Evolutionary conservation across 1,284 basidiomycete genomes (phyloP).

Genomic region (Leccinum holopus): DNA sequence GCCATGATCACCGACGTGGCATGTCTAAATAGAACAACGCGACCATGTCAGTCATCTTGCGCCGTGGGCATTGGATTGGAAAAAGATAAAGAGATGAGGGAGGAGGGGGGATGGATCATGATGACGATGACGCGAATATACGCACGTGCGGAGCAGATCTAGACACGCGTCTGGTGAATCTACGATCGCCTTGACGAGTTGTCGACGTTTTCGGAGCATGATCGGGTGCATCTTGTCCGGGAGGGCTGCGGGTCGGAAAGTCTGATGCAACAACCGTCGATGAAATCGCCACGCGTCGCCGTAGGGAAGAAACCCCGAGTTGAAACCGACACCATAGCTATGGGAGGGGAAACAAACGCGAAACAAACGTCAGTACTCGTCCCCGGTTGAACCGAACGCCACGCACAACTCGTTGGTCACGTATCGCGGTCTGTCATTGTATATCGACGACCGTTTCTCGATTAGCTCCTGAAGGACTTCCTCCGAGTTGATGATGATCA

Average conservation of each 20-base stretch:
- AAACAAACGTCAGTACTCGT: not conserved
- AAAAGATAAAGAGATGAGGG: too few species aligned
- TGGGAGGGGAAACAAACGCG: too few species aligned
- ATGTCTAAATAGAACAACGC: not conserved
- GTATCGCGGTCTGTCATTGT: constrained; percentile 23
- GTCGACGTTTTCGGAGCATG: constrained; percentile 1
- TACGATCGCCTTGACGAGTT: constrained; percentile 5
- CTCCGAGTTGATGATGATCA: constrained; percentile 24
- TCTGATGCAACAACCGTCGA: not conserved
- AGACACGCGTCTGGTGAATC: constrained; percentile 1
- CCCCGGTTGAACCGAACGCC: not conserved
- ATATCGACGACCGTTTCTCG: constrained; percentile 25
- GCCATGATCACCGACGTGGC: constrained; percentile 7
- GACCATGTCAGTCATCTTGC: not conserved
- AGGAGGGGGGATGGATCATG: not conserved
- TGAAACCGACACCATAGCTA: constrained; percentile 8
- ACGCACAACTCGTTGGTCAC: constrained; percentile 11
- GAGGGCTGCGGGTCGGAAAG: not conserved
- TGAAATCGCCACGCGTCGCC: constrained; percentile 2
- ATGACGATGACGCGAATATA: not conserved
- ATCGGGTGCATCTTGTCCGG: constrained; percentile 2
- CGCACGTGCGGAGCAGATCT: constrained; percentile 1
- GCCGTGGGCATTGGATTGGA: not conserved
- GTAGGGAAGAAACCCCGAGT: constrained; percentile 10
- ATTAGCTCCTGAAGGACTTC: constrained; percentile 25